Conservation (phyloP, 2,329 filamentous ascomycete genomes). For the Clonostachys sp. region DNA sequence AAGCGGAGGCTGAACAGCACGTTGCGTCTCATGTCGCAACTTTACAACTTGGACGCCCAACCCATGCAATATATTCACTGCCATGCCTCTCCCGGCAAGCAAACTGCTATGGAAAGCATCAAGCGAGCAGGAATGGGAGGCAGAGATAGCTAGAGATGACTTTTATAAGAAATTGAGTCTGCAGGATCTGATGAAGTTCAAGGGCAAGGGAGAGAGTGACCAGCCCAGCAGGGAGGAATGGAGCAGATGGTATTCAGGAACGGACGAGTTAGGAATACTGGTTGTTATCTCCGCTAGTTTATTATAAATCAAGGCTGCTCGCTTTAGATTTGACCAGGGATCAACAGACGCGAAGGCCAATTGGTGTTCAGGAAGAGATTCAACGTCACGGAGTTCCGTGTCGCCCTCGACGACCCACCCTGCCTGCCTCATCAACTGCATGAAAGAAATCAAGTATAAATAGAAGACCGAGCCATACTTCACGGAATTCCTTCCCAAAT, state of each 20-base stretch:
- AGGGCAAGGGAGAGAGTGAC: neutral
- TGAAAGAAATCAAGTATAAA: no score
- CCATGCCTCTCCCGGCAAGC: conserved; percentile 1
- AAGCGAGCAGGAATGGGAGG: conserved; percentile 1
- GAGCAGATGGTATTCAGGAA: conserved; percentile 1
- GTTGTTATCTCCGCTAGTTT: conserved; percentile 2
- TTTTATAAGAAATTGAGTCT: neutral
- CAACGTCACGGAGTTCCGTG: no score
- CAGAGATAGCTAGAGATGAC: neutral
- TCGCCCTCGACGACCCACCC: no score
- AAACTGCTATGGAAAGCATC: conserved; percentile 1
- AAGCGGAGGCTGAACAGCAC: conserved; percentile 1
- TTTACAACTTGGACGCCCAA: conserved; percentile 1
- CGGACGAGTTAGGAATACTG: conserved; percentile 2
- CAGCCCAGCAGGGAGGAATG: conserved; percentile 1
- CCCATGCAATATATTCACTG: neutral
- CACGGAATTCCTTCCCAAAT: no score
- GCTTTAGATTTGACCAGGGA: no score
- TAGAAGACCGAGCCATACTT: no score
- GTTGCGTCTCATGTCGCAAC: conserved; percentile 1
- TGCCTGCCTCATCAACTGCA: no score
- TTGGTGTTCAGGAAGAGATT: no score
- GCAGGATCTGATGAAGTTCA: conserved; percentile 1
- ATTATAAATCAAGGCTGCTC: neutral
- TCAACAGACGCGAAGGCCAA: no score